Evolutionary conservation across 2,329 filamentous ascomycete species (phyloP), one percentile per base, ranked within the genome.

Genomic region (Aureobasidium uvarum): DNA sequence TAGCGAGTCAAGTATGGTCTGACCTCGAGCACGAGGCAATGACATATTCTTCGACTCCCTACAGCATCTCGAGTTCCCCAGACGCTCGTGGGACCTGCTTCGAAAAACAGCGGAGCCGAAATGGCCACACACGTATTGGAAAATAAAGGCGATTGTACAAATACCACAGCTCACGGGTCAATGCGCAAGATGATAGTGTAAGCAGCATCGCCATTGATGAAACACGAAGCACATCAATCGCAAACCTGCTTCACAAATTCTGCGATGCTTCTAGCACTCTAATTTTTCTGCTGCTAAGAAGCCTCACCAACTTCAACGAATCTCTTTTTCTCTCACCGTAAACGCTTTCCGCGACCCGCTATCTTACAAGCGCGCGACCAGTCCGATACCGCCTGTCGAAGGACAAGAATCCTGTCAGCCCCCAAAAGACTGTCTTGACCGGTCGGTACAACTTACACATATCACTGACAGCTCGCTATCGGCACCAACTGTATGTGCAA

Each of bases 151-250:
- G 23, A 45, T 33, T 28, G 18, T 36, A 38, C 25, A 50, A 18
- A 50, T 50, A 3, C 33, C 28, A 38, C n/a, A 28, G 56, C 18
- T 25, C n/a, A 18, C 23, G 45, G 20, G 58, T 51, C 58, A 62
- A 62, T 39, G 58, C 58, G 58, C 33, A 51, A 51, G 28, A 62
- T 14, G 20, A 39, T 41, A 38, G 11, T 62, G 58, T 50, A 51
- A 28, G 45, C 43, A 62, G 5, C 14, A 31, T 51, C 41, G 45
- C 25, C 23, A 62, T 41, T 41, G 33, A 62, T 62, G 31, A 41
- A 62, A 62, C 45, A 41, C 56, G 56, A 62, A 18, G 33, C 45
- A 51, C 45, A 50, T 62, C 41, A 62, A 62, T 62, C 58, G 45
- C 23, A 50, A 41, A 62, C 43, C 28, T 31, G 41, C 20, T 41